A percentile compares a stretch with the other conserved stretches of the same genome.
Evolutionary conservation across 306 rosid species (phyloP).

Genomic region (Malus sylvestris): DNA sequence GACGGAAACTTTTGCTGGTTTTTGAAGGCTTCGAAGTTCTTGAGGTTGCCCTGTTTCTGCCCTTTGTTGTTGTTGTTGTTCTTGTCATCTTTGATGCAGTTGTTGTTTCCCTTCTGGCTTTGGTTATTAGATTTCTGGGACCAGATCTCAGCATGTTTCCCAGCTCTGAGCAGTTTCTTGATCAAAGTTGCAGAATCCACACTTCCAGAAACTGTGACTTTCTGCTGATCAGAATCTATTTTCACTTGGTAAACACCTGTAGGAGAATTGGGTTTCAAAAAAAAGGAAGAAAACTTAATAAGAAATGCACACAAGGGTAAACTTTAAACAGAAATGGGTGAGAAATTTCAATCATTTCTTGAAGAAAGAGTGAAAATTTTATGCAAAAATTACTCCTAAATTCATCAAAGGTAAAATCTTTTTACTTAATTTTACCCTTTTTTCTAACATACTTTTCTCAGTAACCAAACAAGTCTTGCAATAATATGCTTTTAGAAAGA

Average conservation of each 20-base stretch:
- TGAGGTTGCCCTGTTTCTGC: slow-evolving; percentile 39
- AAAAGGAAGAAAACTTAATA: background rate
- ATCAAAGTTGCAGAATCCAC: slow-evolving; percentile 71
- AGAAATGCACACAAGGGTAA: background rate
- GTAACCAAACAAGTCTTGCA: background rate
- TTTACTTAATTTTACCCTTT: background rate
- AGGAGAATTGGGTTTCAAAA: background rate
- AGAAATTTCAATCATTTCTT: background rate
- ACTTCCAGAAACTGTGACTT: slow-evolving; percentile 70
- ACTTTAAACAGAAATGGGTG: background rate
- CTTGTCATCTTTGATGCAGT: slow-evolving; percentile 43
- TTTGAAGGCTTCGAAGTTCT: slow-evolving; percentile 51
- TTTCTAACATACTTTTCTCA: background rate
- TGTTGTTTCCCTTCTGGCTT: slow-evolving; percentile 64
- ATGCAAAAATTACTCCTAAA: background rate
- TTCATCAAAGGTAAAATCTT: background rate
- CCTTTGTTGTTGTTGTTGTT: slow-evolving; percentile 23
- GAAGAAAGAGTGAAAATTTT: background rate
- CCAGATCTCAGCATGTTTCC: slow-evolving; percentile 83
- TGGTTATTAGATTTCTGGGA: slow-evolving; percentile 41
- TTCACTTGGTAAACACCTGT: slow-evolving; percentile 79
- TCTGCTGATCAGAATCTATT: slow-evolving; percentile 76
- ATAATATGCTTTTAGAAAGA: background rate
- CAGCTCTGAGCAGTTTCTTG: slow-evolving; percentile 64
- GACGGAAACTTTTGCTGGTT: slow-evolving; percentile 47